Percentiles rank a stretch among this genome's conserved stretches.
These are phyloP conservation scores for Candida xiaguanensis DNA, from an alignment of 805 yeast species.

Conservation along the genomic window DNA sequence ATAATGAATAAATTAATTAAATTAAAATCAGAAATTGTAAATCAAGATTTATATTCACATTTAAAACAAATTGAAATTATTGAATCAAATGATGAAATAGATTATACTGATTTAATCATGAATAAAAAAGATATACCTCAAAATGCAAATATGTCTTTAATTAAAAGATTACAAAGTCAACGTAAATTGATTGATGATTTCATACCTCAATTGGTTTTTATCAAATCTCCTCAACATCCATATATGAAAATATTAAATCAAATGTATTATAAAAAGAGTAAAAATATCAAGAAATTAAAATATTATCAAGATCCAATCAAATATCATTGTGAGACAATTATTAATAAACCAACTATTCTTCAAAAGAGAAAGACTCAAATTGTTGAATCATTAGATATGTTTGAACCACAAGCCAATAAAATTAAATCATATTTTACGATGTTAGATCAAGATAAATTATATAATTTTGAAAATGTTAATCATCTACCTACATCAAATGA, in stretches of 20 bases:
- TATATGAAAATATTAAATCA: constrained; percentile 6
- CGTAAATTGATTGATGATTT: constrained; percentile 14
- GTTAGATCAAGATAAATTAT: neutral
- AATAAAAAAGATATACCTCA: neutral
- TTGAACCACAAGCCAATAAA: neutral
- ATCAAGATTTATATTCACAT: constrained; percentile 7
- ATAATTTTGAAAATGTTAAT: neutral
- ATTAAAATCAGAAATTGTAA: constrained; percentile 8
- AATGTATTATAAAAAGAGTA: constrained; percentile 3
- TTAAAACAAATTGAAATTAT: constrained; percentile 3
- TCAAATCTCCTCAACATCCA: constrained; percentile 14
- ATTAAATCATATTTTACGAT: constrained; percentile 2
- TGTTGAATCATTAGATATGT: neutral
- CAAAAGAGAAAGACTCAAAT: neutral
- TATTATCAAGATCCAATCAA: constrained; percentile 1
- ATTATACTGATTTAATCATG: neutral
- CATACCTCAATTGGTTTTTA: constrained; percentile 23
- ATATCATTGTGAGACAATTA: neutral
- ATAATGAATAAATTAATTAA: constrained; percentile 13
- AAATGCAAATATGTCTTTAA: neutral
- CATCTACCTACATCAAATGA: neutral
- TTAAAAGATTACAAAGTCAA: constrained; percentile 1
- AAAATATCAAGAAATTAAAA: neutral
- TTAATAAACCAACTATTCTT: neutral
- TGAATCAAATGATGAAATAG: neutral